Base-by-base conservation (phyloP, 768 basidiomycete genomes). In the Tulasnella sp. region DNA sequence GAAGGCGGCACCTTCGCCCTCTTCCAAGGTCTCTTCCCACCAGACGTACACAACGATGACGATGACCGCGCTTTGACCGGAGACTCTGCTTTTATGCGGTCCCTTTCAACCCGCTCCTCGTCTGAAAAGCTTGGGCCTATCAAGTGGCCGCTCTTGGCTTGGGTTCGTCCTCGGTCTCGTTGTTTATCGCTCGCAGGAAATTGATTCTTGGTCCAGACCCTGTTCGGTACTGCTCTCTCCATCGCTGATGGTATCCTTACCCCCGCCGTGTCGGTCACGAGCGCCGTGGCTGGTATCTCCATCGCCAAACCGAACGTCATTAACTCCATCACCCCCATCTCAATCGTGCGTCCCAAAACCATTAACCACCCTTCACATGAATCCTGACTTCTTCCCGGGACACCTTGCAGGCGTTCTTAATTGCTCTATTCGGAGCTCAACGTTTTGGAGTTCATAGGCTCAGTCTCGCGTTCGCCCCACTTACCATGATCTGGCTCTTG, bases 1-100 rank as follows among this genome's bases (percentile, higher is more conserved):
- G 92, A 93, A 84, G 92, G 92, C 14, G 92, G 92, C 14, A 88
- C 89, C 3, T 93, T 92, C 81, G 91, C 92, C 0, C 84, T 92
- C 14, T 90, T 86, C 82, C 90, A 91, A 83, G 88, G 89, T n/a
- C 83, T 92, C 18, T 91, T 88, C 81, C 91, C 91, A 18, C 89
- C 88, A 0, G 84, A 84, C 7, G 84, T 86, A 6, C 83, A 86
- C 48, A 87, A 88, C 79, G 83, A 85, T 42, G 88, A 90, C 80
- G 87, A 87, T 6, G 89, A 89, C 81, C 86, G 90, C 42, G 89
- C 88, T 0, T 85, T 91, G 62, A 91, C 90, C 1, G 87, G 87
- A 0, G 90, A 89, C 44, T 83, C 83, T 7, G 77, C 71, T 21
- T 42, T 39, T 8, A 82, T 80, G 76, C 81, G 79, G 71, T 81